phyloP scores from a whole-genome alignment of 768 basidiomycete genomes.

The Kwoniella europaea region DNA sequence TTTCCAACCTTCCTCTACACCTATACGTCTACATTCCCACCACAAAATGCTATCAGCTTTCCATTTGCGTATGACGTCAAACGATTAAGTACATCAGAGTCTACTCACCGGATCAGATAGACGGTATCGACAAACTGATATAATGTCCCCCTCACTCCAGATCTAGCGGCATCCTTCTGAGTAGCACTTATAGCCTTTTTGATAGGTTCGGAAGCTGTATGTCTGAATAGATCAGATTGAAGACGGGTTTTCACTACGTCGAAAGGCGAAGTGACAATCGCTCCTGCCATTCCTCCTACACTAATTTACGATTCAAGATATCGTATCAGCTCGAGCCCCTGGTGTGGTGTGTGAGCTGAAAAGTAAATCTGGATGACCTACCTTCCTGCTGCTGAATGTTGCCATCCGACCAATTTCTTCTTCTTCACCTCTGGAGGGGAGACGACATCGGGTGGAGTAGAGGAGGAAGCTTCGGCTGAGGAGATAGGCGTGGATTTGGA shows the following conservation, averaged over 20 bases:
- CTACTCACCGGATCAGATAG: constrained; percentile 82
- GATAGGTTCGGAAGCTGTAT: constrained; percentile 16
- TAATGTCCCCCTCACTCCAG: constrained; percentile 66
- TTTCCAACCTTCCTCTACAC: constrained; percentile 80
- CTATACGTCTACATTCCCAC: constrained; percentile 66
- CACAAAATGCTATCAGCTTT: constrained; percentile 2
- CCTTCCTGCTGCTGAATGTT: constrained; percentile 50
- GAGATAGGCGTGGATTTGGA: constrained; percentile 12
- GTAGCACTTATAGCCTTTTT: constrained; percentile 57
- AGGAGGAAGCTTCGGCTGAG: constrained; percentile 28
- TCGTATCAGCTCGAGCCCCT: not conserved
- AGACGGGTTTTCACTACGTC: constrained; percentile 98
- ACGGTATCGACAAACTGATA: constrained; percentile 96
- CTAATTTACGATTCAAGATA: constrained; percentile 60
- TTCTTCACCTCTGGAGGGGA: constrained; percentile 32
- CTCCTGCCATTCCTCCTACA: constrained; percentile 95
- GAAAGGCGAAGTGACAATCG: constrained; percentile 93
- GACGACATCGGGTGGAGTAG: constrained; percentile 38
- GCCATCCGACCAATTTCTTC: constrained; percentile 47
- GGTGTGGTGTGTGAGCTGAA: not conserved
- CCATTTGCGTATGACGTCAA: not conserved
- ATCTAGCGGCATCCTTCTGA: constrained; percentile 36
- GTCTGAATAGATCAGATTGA: constrained; percentile 81
- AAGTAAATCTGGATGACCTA: constrained; percentile 10
- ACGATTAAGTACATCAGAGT: too few relatives aligned